Conservation (phyloP, 306 rosid species). For the Trifolium repens region DNA sequence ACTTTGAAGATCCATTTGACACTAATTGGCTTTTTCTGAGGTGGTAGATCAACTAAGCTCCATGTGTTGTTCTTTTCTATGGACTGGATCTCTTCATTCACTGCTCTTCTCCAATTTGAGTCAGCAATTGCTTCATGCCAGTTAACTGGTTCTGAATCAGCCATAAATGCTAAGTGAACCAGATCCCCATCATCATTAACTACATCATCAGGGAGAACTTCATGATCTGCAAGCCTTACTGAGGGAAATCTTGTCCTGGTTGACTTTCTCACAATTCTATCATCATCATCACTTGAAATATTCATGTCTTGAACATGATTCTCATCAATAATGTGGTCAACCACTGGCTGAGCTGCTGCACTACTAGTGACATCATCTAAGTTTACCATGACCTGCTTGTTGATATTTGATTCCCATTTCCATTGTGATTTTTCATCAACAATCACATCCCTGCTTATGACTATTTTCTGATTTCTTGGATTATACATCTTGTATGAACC, state of each 20-base stretch:
- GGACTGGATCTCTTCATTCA: not conserved
- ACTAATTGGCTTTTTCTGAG: no score
- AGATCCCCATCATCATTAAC: not conserved
- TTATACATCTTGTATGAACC: no score
- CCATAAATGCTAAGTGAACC: not conserved
- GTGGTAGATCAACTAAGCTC: not conserved
- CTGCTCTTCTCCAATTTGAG: not conserved
- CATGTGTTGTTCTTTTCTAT: not conserved
- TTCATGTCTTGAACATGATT: no score
- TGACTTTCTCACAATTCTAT: not conserved
- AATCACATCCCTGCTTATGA: no score
- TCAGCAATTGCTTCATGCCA: no score
- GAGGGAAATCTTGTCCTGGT: not conserved
- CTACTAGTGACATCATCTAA: fast-evolving
- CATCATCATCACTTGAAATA: not conserved
- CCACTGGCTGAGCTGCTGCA: no score
- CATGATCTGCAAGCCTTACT: not conserved
- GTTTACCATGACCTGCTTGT: no score
- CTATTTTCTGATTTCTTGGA: no score
- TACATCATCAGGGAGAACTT: not conserved
- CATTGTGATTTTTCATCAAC: no score
- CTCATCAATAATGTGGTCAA: fast-evolving
- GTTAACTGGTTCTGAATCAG: not conserved
- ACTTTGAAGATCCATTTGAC: not conserved
- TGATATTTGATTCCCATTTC: no score